These are phyloP conservation scores for Xylariaceae sp. DNA, from an alignment of 2,329 filamentous ascomycete species.

Conservation along the genomic window DNA sequence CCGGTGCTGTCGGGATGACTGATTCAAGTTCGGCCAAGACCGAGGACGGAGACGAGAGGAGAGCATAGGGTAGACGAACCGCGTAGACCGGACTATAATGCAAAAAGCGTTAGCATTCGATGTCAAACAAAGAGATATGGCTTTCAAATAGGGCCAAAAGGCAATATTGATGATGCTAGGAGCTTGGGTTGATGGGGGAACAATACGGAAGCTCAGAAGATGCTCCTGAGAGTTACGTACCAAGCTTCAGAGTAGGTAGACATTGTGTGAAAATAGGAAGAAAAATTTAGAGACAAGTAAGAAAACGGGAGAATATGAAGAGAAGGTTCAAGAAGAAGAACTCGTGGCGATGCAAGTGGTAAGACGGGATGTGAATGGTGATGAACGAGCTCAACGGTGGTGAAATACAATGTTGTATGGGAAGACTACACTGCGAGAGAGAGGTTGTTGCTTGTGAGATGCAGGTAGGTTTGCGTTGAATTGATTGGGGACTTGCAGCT, in stretches of 20 bases:
- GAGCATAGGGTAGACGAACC: constrained; percentile 75
- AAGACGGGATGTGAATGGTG: constrained; percentile 6
- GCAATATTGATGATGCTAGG: constrained; percentile 14
- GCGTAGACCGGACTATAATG: constrained; percentile 88
- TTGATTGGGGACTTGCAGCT: constrained; percentile 21
- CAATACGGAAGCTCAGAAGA: constrained; percentile 20
- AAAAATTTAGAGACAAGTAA: constrained; percentile 14
- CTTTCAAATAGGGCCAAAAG: background rate
- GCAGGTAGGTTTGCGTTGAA: constrained; percentile 32
- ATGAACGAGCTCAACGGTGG: constrained; percentile 22
- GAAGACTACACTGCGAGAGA: constrained; percentile 11
- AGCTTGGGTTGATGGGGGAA: constrained; percentile 29
- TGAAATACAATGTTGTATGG: constrained; percentile 19
- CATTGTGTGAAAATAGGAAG: constrained; percentile 30
- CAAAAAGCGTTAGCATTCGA: constrained; percentile 30
- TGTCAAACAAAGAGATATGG: background rate
- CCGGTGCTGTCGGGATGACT: constrained; percentile 6
- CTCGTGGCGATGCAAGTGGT: constrained; percentile 11
- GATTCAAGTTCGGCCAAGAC: constrained; percentile 29
- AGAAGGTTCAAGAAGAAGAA: constrained; percentile 15
- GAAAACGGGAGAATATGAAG: constrained; percentile 5
- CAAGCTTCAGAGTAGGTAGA: constrained; percentile 38
- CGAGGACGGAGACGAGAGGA: constrained; percentile 17
- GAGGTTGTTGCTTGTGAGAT: constrained; percentile 29
- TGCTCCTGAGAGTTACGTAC: constrained; percentile 37